phyloP scores from a whole-genome alignment of 2,329 filamentous ascomycete species.

The Pseudonectria foliicola region DNA sequence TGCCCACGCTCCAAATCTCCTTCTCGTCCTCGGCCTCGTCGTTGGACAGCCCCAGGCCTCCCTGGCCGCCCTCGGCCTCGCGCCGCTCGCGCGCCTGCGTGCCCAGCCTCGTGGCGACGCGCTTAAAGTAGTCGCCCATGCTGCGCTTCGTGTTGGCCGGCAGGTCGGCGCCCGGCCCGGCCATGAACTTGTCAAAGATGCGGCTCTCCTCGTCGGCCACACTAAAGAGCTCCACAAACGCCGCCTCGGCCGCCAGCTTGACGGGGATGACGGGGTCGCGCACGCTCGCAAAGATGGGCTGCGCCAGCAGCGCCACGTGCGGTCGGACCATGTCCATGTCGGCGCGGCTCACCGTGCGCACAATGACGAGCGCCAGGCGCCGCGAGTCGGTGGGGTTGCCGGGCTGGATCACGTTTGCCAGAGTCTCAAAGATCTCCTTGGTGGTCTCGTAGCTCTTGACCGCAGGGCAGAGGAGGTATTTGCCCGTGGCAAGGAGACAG shows the following conservation, averaged over 20 bases:
- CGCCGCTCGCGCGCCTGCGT: slow-evolving; percentile 79
- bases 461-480: slow-evolving; percentile 69
- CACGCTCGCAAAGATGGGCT: slow-evolving; percentile 81
- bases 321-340: slow-evolving; percentile 76
- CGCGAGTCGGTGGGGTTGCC: slow-evolving; percentile 76
- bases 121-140: slow-evolving; percentile 96
- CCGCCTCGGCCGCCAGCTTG: slow-evolving; percentile 89
- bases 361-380: slow-evolving; percentile 76
- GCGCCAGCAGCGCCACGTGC: slow-evolving; percentile 72
- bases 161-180: slow-evolving; percentile 58
- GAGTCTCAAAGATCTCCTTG: slow-evolving; percentile 71
- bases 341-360: slow-evolving; percentile 75
- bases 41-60: slow-evolving; percentile 76
- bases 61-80: slow-evolving; percentile 84
- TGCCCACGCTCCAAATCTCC: slow-evolving; percentile 93
- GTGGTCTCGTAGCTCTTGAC: slow-evolving; percentile 66
- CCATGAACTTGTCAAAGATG: slow-evolving; percentile 88
- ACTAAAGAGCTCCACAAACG: slow-evolving; percentile 83
- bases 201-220: slow-evolving; percentile 80
- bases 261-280: slow-evolving; percentile 89
- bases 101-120: slow-evolving; percentile 79
- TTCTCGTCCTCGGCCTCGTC: slow-evolving; percentile 92
- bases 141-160: slow-evolving; percentile 70
- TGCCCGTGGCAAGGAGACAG: slow-evolving; percentile 80
- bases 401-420: slow-evolving; percentile 68